Conservation (phyloP, 208 protist species). For the Trypanosoma boissoni region DNA sequence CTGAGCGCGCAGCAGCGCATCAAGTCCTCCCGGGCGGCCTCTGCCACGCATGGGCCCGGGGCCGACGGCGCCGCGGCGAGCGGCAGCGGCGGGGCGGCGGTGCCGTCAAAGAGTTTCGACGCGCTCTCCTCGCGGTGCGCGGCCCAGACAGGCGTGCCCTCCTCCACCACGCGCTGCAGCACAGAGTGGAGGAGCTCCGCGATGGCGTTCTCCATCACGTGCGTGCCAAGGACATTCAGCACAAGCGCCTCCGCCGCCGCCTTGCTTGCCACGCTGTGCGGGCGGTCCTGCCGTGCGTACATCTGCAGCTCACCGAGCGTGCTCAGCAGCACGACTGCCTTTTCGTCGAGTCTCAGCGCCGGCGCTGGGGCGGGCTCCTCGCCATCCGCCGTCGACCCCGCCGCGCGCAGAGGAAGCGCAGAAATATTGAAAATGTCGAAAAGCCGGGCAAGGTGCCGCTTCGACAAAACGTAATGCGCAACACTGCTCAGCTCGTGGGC, state of each 20-base stretch:
- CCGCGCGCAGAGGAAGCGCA: conserved; percentile 1
- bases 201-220: conserved; percentile 68
- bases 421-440: conserved; percentile 57
- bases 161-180: conserved; percentile 72
- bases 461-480: conserved; percentile 44
- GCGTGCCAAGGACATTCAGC: conserved; percentile 67
- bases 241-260: conserved; percentile 62
- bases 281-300: conserved; percentile 51
- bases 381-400: background rate
- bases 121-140: conserved; percentile 37
- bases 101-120: conserved; percentile 26
- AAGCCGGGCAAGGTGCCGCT: conserved; percentile 40
- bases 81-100: conserved; percentile 2
- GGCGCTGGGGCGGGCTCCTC: background rate
- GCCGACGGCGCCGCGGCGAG: background rate
- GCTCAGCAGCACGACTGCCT: conserved; percentile 58
- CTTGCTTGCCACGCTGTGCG: conserved; percentile 45
- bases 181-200: conserved; percentile 63
- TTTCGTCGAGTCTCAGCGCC: conserved; percentile 30
- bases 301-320: conserved; percentile 65
- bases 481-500: conserved; percentile 44
- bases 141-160: conserved; percentile 59
- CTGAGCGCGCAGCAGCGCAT: background rate
- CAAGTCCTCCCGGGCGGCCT: background rate
- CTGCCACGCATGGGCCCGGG: background rate